A percentile compares a stretch with the other conserved stretches of the same genome.
Conservation (phyloP, 1,139 yeast species). For the Scheffersomyces segobiensis region DNA sequence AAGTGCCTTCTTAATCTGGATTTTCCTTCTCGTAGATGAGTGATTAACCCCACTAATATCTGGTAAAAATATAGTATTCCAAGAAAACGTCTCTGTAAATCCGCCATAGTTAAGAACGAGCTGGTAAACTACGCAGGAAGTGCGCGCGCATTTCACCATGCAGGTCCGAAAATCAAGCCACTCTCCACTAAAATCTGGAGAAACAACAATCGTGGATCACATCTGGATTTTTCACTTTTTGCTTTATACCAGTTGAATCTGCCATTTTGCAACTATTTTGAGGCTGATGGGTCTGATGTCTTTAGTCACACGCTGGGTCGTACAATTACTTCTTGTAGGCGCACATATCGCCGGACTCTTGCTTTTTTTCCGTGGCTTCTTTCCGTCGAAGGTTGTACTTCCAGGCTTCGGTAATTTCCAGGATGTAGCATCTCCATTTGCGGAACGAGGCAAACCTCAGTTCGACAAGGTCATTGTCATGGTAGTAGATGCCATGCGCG, state of each 20-base stretch:
- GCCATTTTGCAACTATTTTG: not conserved
- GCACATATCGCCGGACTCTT: slow-evolving; percentile 51
- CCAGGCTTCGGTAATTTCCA: slow-evolving; percentile 51
- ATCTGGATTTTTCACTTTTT: not conserved
- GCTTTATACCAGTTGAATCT: not conserved
- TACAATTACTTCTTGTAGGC: not conserved
- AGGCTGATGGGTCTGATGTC: not conserved
- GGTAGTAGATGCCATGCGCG: slow-evolving; percentile 91
- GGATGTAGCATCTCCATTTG: slow-evolving; percentile 21
- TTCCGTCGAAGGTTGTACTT: slow-evolving; percentile 79
- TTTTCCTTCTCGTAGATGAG: not conserved
- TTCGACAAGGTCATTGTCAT: slow-evolving; percentile 73
- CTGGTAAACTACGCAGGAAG: no score
- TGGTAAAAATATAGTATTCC: not conserved
- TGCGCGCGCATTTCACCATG: not conserved
- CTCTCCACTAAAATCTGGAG: not conserved
- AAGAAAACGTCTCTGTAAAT: not conserved
- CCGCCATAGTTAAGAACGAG: not conserved
- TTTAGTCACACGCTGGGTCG: not conserved
- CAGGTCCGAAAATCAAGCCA: not conserved
- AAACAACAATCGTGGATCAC: not conserved
- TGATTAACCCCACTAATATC: not conserved
- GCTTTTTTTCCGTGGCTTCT: slow-evolving; percentile 77
- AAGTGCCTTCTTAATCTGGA: not conserved
- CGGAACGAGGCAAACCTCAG: slow-evolving; percentile 34